A percentile compares a stretch with the other conserved stretches of the same genome.
Evolutionary conservation across 225 moss, liverwort and hornwort genomes (phyloP).

Genomic region (Takakia lepidozioides): DNA sequence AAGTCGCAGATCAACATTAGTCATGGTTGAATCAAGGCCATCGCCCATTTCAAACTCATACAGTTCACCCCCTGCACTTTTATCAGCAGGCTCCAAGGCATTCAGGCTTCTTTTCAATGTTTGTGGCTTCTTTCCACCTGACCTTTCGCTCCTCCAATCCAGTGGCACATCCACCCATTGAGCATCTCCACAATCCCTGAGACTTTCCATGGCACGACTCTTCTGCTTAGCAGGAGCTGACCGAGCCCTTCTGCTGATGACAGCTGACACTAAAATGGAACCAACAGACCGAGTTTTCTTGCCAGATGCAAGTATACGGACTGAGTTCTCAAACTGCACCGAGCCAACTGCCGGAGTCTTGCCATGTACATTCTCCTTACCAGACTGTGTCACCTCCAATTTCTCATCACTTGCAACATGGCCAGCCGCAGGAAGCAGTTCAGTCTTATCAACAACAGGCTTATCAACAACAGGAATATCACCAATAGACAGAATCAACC

Average conservation of each 20-base stretch:
- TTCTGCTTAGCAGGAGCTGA: constrained; percentile 28
- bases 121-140: constrained; percentile 26
- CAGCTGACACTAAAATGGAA: constrained; percentile 51
- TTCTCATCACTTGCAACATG: constrained; percentile 18
- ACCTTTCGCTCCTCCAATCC: constrained; percentile 65
- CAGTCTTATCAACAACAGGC: constrained; percentile 13
- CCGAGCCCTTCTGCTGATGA: constrained; percentile 46
- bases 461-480: neutral
- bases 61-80: constrained; percentile 34
- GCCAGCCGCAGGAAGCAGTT: constrained; percentile 9
- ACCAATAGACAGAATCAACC: too few species aligned
- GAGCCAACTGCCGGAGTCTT: constrained; percentile 46
- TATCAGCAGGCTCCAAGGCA: too few species aligned
- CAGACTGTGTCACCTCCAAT: constrained; percentile 14
- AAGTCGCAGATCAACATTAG: too few species aligned
- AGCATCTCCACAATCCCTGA: constrained; percentile 20
- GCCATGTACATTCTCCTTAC: constrained; percentile 7
- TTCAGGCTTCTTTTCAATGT: too few species aligned
- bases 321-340: constrained; percentile 46
- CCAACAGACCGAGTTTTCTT: constrained; percentile 59
- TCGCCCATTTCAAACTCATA: constrained; percentile 13
- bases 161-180: constrained; percentile 58
- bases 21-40: too few species aligned
- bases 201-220: constrained; percentile 14
- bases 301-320: constrained; percentile 55